A percentile compares a stretch with the other conserved stretches of the same genome.
Evolutionary conservation across 2,329 filamentous ascomycete genomes (phyloP).

Genomic region (Colletotrichum tropicale): DNA sequence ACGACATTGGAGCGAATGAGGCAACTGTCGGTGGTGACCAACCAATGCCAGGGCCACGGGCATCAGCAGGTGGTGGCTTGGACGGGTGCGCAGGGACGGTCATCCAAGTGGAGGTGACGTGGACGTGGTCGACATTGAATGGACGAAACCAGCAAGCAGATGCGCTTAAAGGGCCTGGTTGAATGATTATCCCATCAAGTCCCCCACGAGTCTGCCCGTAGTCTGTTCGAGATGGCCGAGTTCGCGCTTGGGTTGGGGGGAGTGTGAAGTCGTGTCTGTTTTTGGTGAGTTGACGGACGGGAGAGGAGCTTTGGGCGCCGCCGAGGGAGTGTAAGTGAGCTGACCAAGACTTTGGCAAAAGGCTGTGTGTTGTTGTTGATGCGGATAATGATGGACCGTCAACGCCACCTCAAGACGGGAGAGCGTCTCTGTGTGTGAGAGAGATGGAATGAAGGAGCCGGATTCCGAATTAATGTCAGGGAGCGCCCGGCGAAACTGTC

Average conservation of each 20-base stretch:
- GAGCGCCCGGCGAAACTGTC: background rate
- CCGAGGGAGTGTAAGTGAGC: background rate
- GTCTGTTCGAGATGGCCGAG: background rate
- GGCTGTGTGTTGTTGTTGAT: background rate
- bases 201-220: background rate
- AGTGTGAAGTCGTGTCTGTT: background rate
- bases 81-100: slow-evolving; percentile 2
- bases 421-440: background rate
- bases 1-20: background rate
- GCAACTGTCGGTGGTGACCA: background rate
- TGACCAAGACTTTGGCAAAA: background rate
- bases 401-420: background rate
- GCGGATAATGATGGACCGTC: background rate
- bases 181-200: background rate
- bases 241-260: background rate
- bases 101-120: background rate
- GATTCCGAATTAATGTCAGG: background rate
- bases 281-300: background rate
- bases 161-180: background rate
- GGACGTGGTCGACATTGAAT: background rate
- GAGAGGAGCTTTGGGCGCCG: background rate
- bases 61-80: background rate
- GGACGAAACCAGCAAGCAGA: background rate
- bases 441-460: background rate
- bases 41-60: background rate